phyloP scores from a whole-genome alignment of 1,139 yeast species.

The Trichomonascaceae sp. region DNA sequence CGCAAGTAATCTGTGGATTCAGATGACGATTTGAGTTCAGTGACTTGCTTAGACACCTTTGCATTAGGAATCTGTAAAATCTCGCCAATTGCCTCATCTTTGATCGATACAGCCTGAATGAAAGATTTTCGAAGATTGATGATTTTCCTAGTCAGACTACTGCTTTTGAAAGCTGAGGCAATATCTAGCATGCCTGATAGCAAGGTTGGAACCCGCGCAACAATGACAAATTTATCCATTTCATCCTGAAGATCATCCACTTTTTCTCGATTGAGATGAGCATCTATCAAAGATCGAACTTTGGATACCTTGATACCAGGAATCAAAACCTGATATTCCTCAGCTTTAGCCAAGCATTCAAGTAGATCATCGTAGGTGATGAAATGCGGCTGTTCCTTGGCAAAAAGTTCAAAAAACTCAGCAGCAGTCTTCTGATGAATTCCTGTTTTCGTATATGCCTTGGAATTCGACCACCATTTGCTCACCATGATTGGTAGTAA shows the following conservation, averaged over 20 bases:
- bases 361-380: slow-evolving; percentile 54
- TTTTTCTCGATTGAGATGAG: slow-evolving; percentile 51
- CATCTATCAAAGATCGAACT: slow-evolving; percentile 45
- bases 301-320: slow-evolving; percentile 43
- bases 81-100: slow-evolving; percentile 49
- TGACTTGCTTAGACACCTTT: slow-evolving; percentile 25
- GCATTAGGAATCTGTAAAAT: slow-evolving; percentile 75
- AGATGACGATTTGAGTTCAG: slow-evolving; percentile 7
- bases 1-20: slow-evolving; percentile 16
- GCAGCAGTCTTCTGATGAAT: slow-evolving; percentile 80
- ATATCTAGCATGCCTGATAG: slow-evolving; percentile 73
- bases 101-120: slow-evolving; percentile 66
- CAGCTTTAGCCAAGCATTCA: slow-evolving; percentile 55
- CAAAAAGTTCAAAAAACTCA: slow-evolving; percentile 42
- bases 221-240: slow-evolving; percentile 47
- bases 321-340: slow-evolving; percentile 49
- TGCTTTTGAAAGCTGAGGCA: slow-evolving; percentile 70
- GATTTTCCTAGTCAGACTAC: slow-evolving; percentile 56
- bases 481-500: slow-evolving; percentile 74
- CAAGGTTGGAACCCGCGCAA: slow-evolving; percentile 59
- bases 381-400: slow-evolving; percentile 69
- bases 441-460: slow-evolving; percentile 76
- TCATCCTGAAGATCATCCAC: slow-evolving; percentile 35
- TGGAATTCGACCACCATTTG: slow-evolving; percentile 85
- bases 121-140: slow-evolving; percentile 66